Evolutionary conservation across 352 stramenopile species (phyloP), one percentile per base, ranked within the genome.

Genomic region (Pythium graminicola): DNA sequence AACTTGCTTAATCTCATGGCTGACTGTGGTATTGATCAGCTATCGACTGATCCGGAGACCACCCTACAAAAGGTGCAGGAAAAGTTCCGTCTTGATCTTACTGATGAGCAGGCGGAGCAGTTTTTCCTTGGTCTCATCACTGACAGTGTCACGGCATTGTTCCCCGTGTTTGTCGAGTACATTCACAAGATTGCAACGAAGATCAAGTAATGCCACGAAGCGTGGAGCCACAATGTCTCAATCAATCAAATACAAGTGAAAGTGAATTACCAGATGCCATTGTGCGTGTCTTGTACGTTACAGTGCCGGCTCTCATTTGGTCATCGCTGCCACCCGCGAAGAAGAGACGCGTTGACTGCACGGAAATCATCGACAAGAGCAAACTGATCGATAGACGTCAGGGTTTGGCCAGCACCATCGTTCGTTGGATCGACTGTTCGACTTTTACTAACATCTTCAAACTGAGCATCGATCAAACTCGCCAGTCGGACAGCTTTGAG

Each of bases 1-100:
- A 99, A 99, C 60, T 69, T 99, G 53, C 79, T 99, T 11, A 95
- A 94, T 61, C 72, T 99, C 19, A 99, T 99, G 97, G 93, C 94
- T 16, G 97, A 99, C 70, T 97, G 96, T 19, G 96, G 95, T 31
- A 99, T 99, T 60, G 90, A 99, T 62, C 77, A 93, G 48, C 44
- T 96, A 14, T 89, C 86, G 43, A 86, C 68, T 29, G 86, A 96
- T 33, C 86, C 85, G 2, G 81, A 78, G 41, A 93, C 85, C 9
- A 86, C 81, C 27, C 54, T 95, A 23, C 72, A 90, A 38, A 92
- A 93, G 43, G 82, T 98, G 26, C 92, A 98, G 68, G 95, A 98
- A 50, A 91, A 96, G 31, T 99, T 99, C 65, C 86, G 94, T 17
- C 74, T 99, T 36, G 95, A 99, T 61, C 72, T 99, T 29, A 97